A percentile compares a stretch with the other conserved stretches of the same genome.
Evolutionary conservation across 176 grass and related monocot genomes (phyloP).

Genomic region (Zea mays): Zm-B73-REFERENCE-NAM-5.0 NC_050104.1:113587501-113588000

Average conservation of each 20-base stretch:
- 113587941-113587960: not conserved
- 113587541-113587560: constrained; percentile 40
- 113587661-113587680: constrained; percentile 31
- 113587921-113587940: constrained; percentile 1
- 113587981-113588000: constrained; percentile 6
- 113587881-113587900: constrained; percentile 8
- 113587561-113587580: constrained; percentile 32
- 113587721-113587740: not conserved
- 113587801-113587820: constrained; percentile 51
- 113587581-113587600: constrained; percentile 43
- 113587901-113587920: constrained; percentile 9
- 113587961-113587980: constrained; percentile 12
- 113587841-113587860: constrained; percentile 29
- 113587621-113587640: constrained; percentile 45
- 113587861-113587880: not conserved
- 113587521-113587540: constrained; percentile 10
- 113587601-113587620: constrained; percentile 44
- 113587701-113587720: not conserved
- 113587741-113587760: not conserved
- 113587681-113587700: constrained; percentile 10
- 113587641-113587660: constrained; percentile 54
- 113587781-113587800: constrained; percentile 35
- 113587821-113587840: constrained; percentile 59
- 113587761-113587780: not conserved
- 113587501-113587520: constrained; percentile 38